Conservation (phyloP, 139 green algal species). For the Micromonas commoda region DNA sequence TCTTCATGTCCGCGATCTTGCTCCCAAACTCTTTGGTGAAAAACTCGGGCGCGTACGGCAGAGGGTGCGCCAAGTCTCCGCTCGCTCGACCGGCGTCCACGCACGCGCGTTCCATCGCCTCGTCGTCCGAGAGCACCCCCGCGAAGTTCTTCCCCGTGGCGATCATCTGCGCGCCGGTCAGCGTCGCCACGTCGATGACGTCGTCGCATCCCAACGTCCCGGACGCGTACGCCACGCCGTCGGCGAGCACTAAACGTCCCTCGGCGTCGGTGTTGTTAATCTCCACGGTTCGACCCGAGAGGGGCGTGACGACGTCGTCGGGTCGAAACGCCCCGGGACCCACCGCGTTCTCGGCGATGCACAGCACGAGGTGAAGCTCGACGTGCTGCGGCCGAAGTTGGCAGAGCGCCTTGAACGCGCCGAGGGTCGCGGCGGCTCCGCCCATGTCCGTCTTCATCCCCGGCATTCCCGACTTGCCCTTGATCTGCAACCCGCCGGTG, state of each 20-base stretch:
- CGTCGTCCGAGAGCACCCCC: conserved; percentile 18
- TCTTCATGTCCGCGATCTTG: conserved; percentile 40
- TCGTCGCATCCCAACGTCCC: conserved; percentile 20
- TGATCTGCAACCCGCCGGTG: conserved; percentile 38
- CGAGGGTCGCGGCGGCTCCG: conserved; percentile 41
- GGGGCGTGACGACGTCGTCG: conserved; percentile 84
- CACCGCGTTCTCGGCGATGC: conserved; percentile 96
- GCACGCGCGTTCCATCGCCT: conserved; percentile 11
- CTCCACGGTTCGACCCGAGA: conserved; percentile 87
- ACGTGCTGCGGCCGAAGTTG: not conserved
- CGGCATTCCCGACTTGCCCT: conserved; percentile 20
- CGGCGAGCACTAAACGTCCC: conserved; percentile 85
- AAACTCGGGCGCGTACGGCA: conserved; percentile 31
- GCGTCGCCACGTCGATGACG: conserved; percentile 89
- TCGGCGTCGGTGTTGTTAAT: conserved; percentile 87
- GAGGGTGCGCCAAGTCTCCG: conserved; percentile 29
- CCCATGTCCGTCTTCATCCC: conserved; percentile 40
- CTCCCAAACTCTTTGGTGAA: conserved; percentile 24
- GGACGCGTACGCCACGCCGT: conserved; percentile 82
- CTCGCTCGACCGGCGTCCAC: conserved; percentile 20
- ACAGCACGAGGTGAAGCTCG: conserved; percentile 87
- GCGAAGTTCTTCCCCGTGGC: conserved; percentile 41
- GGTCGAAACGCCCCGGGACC: conserved; percentile 69
- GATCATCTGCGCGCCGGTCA: conserved; percentile 93
- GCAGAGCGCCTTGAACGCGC: conserved; percentile 36